These are phyloP conservation scores for Luffa acutangula DNA, from an alignment of 306 rosid species.

Conservation along the genomic window DNA sequence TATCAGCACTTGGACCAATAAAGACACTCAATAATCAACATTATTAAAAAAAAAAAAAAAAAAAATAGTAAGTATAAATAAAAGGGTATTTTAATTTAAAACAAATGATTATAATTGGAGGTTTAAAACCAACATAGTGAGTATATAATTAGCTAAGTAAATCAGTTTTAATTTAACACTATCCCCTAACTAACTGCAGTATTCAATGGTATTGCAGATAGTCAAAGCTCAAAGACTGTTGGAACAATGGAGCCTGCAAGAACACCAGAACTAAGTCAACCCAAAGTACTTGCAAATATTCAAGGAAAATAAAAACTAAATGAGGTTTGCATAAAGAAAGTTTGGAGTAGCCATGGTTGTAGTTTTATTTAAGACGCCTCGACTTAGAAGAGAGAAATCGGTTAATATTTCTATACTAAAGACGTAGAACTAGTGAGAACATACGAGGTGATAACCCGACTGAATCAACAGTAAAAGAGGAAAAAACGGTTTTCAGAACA, in stretches of 20 bases:
- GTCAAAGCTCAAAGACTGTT: conserved; percentile 75
- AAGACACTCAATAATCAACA: background rate
- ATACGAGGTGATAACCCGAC: background rate
- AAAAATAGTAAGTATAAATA: background rate
- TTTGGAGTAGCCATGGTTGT: background rate
- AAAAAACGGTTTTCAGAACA: too few relatives aligned
- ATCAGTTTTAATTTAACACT: conserved; percentile 13
- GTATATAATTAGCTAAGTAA: conserved; percentile 24
- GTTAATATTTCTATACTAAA: background rate
- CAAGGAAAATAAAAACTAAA: background rate
- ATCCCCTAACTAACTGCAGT: background rate
- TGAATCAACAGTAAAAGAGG: background rate
- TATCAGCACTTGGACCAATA: background rate
- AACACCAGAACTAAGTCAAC: conserved; percentile 1
- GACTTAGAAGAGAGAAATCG: background rate
- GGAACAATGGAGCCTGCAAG: conserved; percentile 81
- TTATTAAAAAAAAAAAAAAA: too few relatives aligned
- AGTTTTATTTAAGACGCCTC: background rate
- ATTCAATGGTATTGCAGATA: conserved; percentile 53
- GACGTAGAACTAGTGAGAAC: background rate
- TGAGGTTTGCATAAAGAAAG: background rate
- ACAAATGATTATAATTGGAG: background rate
- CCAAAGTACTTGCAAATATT: background rate
- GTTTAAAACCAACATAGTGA: background rate
- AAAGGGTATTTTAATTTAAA: background rate